Percentiles rank a stretch among this genome's conserved stretches.
phyloP scores from a whole-genome alignment of 345 rosid species.

The Excoecaria cochinchinensis region DNA sequence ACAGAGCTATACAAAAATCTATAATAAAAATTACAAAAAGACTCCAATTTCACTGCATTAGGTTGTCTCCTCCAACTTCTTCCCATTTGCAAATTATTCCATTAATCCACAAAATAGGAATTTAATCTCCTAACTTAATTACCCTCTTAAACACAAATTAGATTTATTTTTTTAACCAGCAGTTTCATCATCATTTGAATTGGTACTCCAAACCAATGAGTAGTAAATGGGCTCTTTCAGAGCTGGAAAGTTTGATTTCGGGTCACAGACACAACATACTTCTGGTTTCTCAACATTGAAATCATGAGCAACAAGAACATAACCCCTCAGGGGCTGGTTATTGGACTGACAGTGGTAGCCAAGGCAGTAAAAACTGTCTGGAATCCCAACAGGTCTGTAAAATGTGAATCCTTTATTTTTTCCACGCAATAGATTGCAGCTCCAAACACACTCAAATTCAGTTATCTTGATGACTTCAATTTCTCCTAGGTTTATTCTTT shows the following conservation, averaged over 20 bases:
- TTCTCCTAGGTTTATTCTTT: slow-evolving; percentile 65
- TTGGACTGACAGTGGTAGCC: slow-evolving; percentile 76
- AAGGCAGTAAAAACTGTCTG: slow-evolving; percentile 64
- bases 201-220: slow-evolving; percentile 51
- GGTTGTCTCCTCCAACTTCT: too few species aligned
- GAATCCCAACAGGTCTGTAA: slow-evolving; percentile 68
- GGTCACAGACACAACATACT: slow-evolving; percentile 12
- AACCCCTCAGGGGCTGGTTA: slow-evolving; percentile 63
- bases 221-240: slow-evolving; percentile 59
- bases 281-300: slow-evolving; percentile 15
- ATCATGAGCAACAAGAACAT: slow-evolving; percentile 60
- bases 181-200: slow-evolving; percentile 35
- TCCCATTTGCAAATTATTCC: too few species aligned
- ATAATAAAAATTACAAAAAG: too few species aligned
- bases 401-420: slow-evolving; percentile 51
- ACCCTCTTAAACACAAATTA: too few species aligned
- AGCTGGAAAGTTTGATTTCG: slow-evolving; percentile 37
- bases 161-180: too few species aligned
- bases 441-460: slow-evolving; percentile 62
- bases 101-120: too few species aligned
- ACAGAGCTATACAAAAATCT: too few species aligned
- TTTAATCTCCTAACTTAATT: too few species aligned
- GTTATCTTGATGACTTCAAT: slow-evolving; percentile 60
- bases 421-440: slow-evolving; percentile 42
- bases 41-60: too few species aligned